Evolutionary conservation across 2,329 filamentous ascomycete species (phyloP).

Genomic region (Huntiella moniliformis): DNA sequence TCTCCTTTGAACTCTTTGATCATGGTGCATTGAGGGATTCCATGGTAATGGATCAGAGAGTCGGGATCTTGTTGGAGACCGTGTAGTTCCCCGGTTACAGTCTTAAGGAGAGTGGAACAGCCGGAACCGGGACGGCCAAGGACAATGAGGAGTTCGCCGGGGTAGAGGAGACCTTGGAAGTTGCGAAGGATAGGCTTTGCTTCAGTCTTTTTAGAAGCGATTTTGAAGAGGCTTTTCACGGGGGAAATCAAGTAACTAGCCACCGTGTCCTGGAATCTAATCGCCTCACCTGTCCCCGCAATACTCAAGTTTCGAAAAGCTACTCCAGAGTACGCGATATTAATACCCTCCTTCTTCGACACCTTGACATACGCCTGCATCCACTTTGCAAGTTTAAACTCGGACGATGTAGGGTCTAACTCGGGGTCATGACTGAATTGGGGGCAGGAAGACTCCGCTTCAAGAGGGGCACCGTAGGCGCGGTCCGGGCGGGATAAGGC

Average conservation of each 20-base stretch:
- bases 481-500: constrained; percentile 19
- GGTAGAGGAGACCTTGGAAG: constrained; percentile 45
- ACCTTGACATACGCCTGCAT: constrained; percentile 21
- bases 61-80: constrained; percentile 33
- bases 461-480: not conserved
- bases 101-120: constrained; percentile 45
- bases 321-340: constrained; percentile 35
- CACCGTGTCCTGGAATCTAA: constrained; percentile 53
- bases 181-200: constrained; percentile 40
- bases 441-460: not conserved
- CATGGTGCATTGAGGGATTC: constrained; percentile 34
- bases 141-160: constrained; percentile 50
- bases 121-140: constrained; percentile 47
- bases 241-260: constrained; percentile 38
- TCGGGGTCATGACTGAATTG: constrained; percentile 16
- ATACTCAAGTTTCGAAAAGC: constrained; percentile 48
- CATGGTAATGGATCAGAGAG: constrained; percentile 43
- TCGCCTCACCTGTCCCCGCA: constrained; percentile 43
- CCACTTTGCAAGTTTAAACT: constrained; percentile 26
- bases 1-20: constrained; percentile 43
- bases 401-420: constrained; percentile 21
- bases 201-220: constrained; percentile 20
- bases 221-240: constrained; percentile 20
- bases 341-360: constrained; percentile 36
- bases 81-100: constrained; percentile 39